Percentiles rank a stretch among this genome's conserved stretches.
phyloP scores from a whole-genome alignment of 495 filamentous ascomycete genomes.

The Echria macrotheca region DNA sequence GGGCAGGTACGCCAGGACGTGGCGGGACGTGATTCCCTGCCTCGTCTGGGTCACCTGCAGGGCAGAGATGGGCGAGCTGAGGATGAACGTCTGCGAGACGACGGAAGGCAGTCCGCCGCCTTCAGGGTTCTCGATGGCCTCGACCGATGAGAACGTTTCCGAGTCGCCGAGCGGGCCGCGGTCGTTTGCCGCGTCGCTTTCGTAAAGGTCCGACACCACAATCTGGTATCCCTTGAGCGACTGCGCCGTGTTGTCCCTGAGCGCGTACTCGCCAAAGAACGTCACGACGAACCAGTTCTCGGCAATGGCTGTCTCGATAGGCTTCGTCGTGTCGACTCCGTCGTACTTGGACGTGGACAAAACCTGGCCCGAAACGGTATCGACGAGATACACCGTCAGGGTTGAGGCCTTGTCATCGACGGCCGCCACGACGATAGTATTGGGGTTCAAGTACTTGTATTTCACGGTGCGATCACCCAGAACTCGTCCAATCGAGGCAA shows the following conservation, averaged over 20 bases:
- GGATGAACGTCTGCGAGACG: conserved; percentile 71
- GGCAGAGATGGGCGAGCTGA: conserved; percentile 67
- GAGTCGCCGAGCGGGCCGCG: conserved; percentile 69
- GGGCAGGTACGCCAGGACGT: conserved; percentile 72
- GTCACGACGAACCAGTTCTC: conserved; percentile 97
- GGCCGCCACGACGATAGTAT: conserved; percentile 73
- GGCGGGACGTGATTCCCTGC: conserved; percentile 85
- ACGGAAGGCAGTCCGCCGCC: conserved; percentile 56
- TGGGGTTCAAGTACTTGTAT: conserved; percentile 95
- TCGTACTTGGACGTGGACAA: conserved; percentile 65
- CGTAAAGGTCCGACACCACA: conserved; percentile 81
- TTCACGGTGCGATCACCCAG: conserved; percentile 85
- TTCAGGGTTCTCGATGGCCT: conserved; percentile 44
- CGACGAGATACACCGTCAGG: conserved; percentile 74
- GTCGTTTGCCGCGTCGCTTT: conserved; percentile 76
- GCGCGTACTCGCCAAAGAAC: conserved; percentile 61
- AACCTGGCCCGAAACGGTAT: conserved; percentile 77
- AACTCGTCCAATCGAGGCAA: conserved; percentile 92
- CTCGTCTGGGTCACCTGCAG: conserved; percentile 82
- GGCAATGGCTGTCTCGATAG: conserved; percentile 69
- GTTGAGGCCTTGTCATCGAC: conserved; percentile 49
- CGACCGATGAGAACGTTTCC: conserved; percentile 66
- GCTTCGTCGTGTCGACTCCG: conserved; percentile 67
- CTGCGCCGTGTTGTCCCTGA: conserved; percentile 44
- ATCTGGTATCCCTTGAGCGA: conserved; percentile 80